Percentiles rank a stretch among this genome's conserved stretches.
Evolutionary conservation across 108 stramenopile genomes (phyloP).

Genomic region (Cyclotella cryptica): DNA sequence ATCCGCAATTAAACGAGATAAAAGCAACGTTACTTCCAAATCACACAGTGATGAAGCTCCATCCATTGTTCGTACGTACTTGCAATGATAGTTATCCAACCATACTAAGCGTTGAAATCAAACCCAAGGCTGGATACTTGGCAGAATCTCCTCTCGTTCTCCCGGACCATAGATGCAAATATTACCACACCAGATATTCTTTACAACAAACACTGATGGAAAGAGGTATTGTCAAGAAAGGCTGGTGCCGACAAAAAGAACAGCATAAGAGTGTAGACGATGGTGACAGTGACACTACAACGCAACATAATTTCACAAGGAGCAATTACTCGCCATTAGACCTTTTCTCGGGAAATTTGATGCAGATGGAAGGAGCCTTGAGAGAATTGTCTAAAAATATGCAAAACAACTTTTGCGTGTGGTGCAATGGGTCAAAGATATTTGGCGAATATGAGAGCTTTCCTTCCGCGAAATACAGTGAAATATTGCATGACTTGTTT

Average conservation of each 20-base stretch:
- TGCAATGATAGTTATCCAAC: not conserved
- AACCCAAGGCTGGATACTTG: conserved; percentile 83
- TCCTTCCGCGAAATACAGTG: conserved; percentile 12
- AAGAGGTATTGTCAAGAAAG: conserved; percentile 47
- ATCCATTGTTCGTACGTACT: conserved; percentile 13
- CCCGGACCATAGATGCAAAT: conserved; percentile 65
- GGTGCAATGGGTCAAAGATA: conserved; percentile 44
- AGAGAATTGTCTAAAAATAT: conserved; percentile 53
- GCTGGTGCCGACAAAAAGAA: conserved; percentile 40
- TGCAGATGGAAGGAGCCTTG: conserved; percentile 49
- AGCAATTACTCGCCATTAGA: conserved; percentile 64
- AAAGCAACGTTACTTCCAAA: conserved; percentile 48
- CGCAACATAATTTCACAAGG: conserved; percentile 10
- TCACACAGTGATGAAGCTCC: conserved; percentile 29
- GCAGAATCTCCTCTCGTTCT: conserved; percentile 71
- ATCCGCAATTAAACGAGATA: not conserved
- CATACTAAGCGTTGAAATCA: conserved; percentile 60
- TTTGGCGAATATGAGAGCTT: conserved; percentile 39
- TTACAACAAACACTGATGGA: conserved; percentile 63
- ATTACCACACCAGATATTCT: conserved; percentile 52
- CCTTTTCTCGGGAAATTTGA: conserved; percentile 56
- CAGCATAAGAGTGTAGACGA: conserved; percentile 22
- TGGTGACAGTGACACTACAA: not conserved
- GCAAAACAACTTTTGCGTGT: conserved; percentile 74
- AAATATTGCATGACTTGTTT: conserved; percentile 25